Percentiles rank a stretch among this genome's conserved stretches.
Evolutionary conservation across 1,284 basidiomycete genomes (phyloP).

Genomic region (Rhodotorula sp.): DNA sequence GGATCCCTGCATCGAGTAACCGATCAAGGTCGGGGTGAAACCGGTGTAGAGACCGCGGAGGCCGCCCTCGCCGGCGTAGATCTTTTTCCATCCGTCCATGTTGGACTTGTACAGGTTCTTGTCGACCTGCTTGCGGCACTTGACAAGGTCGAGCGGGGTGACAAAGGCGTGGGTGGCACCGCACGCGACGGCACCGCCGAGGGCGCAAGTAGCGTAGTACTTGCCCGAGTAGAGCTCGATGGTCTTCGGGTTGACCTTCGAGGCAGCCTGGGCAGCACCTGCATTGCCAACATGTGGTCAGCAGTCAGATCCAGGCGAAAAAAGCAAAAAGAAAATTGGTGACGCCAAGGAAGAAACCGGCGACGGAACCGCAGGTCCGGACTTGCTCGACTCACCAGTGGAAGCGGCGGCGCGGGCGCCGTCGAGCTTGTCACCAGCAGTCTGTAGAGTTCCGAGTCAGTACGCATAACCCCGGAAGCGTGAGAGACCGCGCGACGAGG

Average conservation of each 20-base stretch:
- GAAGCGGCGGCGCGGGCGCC: conserved; percentile 42
- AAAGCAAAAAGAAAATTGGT: not conserved
- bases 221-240: conserved; percentile 47
- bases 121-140: conserved; percentile 49
- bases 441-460: conserved; percentile 7
- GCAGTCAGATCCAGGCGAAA: not conserved
- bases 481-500: not conserved
- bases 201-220: conserved; percentile 47
- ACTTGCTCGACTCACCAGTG: conserved; percentile 23
- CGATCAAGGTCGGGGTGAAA: conserved; percentile 46
- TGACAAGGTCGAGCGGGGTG: conserved; percentile 48
- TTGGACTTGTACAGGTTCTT: conserved; percentile 47
- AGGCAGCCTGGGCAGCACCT: conserved; percentile 33
- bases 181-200: conserved; percentile 47
- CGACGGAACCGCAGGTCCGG: not conserved
- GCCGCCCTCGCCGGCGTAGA: conserved; percentile 45
- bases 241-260: conserved; percentile 36
- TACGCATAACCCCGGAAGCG: too few species aligned
- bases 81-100: conserved; percentile 48
- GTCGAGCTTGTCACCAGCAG: conserved; percentile 39
- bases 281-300: conserved; percentile 1
- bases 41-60: conserved; percentile 47
- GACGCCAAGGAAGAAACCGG: not conserved
- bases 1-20: conserved; percentile 48
- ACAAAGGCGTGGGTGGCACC: conserved; percentile 48